These are phyloP conservation scores for Stagonosporopsis chrysanthemi DNA, from an alignment of 2,329 filamentous ascomycete species.

Conservation along the genomic window DNA sequence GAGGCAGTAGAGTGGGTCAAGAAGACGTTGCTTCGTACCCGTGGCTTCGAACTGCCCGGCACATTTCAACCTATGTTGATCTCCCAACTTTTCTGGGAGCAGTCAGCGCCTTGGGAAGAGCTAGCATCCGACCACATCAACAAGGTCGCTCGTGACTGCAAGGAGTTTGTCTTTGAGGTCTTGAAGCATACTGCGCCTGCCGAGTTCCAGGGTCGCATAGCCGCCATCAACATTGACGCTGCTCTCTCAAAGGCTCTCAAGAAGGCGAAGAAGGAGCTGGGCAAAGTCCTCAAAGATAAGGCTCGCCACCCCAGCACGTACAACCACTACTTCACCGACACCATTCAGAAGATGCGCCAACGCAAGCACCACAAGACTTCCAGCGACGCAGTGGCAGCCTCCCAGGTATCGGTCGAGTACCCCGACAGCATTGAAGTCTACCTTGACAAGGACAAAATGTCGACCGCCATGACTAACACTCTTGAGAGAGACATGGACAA, in stretches of 20 bases:
- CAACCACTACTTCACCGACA: slow-evolving; percentile 53
- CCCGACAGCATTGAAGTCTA: not conserved
- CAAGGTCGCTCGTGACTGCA: not conserved
- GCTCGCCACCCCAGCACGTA: slow-evolving; percentile 62
- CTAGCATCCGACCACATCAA: slow-evolving; percentile 50
- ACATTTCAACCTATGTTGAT: slow-evolving; percentile 68
- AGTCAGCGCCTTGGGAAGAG: slow-evolving; percentile 62
- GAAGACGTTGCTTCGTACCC: slow-evolving; percentile 51
- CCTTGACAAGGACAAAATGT: not conserved
- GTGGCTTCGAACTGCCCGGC: slow-evolving; percentile 66
- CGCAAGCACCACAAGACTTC: slow-evolving; percentile 17
- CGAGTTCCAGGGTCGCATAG: not conserved
- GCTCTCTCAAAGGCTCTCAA: slow-evolving; percentile 34
- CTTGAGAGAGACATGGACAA: slow-evolving; percentile 44
- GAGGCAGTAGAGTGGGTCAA: slow-evolving; percentile 43
- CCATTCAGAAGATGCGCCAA: slow-evolving; percentile 34
- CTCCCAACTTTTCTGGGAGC: slow-evolving; percentile 65
- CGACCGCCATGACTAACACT: not conserved
- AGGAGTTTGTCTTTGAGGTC: not conserved
- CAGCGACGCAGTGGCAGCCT: not conserved
- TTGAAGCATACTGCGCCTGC: not conserved
- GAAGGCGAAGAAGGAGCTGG: slow-evolving; percentile 49
- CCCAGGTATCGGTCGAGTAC: not conserved
- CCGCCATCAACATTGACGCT: not conserved
- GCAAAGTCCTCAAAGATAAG: slow-evolving; percentile 58